These are phyloP conservation scores for Amauroascus verrucosus DNA, from an alignment of 2,329 filamentous ascomycete genomes.

Conservation along the genomic window DNA sequence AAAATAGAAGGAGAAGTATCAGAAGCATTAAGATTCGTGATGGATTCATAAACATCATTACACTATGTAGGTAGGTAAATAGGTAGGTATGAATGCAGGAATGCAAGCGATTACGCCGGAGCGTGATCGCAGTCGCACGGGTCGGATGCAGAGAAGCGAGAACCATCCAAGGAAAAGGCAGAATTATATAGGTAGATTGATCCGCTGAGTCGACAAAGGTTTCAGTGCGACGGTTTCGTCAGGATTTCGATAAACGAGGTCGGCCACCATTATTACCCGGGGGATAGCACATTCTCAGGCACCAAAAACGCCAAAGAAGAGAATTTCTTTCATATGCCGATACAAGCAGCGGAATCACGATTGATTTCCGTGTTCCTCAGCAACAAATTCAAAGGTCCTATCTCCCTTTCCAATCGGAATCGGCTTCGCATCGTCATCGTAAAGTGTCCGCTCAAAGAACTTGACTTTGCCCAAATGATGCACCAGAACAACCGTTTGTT, in stretches of 20 bases:
- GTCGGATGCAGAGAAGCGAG: background rate
- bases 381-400: conserved; percentile 30
- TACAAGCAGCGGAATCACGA: background rate
- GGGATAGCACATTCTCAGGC: too few species aligned
- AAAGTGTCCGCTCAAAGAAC: conserved; percentile 55
- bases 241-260: too few species aligned
- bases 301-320: background rate
- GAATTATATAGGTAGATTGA: background rate
- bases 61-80: background rate
- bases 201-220: background rate
- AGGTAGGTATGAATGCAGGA: too few species aligned
- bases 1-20: background rate
- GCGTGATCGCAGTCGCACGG: background rate
- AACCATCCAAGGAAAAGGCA: background rate
- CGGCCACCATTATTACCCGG: too few species aligned
- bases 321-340: background rate
- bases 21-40: background rate
- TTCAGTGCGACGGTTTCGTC: too few species aligned
- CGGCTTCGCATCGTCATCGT: conserved; percentile 42
- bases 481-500: conserved; percentile 53
- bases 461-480: conserved; percentile 45
- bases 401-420: conserved; percentile 41
- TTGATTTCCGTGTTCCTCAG: conserved; percentile 16
- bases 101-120: too few species aligned
- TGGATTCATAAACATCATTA: background rate